Base-by-base conservation (phyloP, 169 alveolate species). In the Ichthyophthirius multifiliis region DNA sequence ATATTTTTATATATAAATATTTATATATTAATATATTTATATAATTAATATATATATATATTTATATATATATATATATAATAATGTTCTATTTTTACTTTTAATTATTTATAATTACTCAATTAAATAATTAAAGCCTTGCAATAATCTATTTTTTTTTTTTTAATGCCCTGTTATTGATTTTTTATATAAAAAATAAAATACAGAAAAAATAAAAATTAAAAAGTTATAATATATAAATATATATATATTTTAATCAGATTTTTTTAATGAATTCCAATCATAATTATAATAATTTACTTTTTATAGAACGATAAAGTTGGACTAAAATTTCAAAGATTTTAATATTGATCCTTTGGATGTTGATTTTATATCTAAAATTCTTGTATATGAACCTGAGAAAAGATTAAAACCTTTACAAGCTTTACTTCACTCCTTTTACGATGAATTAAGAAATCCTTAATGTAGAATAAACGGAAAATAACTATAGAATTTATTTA, bases 391-490 rank as follows among this genome's bases (percentile, higher is more conserved):
- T 82, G 75, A 85, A 48, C 94, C 94, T 13, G 75, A 71, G n/a
- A 74, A 75, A 30, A 62, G 96, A 74, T 41, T 89, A 9, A 85
- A 63, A 20, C 92, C 94, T 30, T 74, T 86, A 13, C 91, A 96
- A 83, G 97, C 98, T 31, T 84, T 98, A 83, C 93, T 96, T 3
- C 99, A 98, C 84, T 97, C 97, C 67, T 98, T 95, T 84, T 98
- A 96, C 83, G 99, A 97, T 74, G 99, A 97, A 46, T 84, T 96
- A 45, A 86, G 95, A 74, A 75, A 85, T 43, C 41, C 43, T 5
- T 44, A 74, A 13, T 43, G 82, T 12, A 73, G 71, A 16, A 63
- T 81, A 10, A 73, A 75, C 43, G 91, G 89, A 41, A 85, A 78
- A 41, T n/a, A 46, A 18, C 35, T 89, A 27, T 89, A 89, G 32